A percentile compares a stretch with the other conserved stretches of the same genome.
These are phyloP conservation scores for Aspergillus ochraceus DNA, from an alignment of 2,329 filamentous ascomycete genomes.

Conservation along the genomic window DNA sequence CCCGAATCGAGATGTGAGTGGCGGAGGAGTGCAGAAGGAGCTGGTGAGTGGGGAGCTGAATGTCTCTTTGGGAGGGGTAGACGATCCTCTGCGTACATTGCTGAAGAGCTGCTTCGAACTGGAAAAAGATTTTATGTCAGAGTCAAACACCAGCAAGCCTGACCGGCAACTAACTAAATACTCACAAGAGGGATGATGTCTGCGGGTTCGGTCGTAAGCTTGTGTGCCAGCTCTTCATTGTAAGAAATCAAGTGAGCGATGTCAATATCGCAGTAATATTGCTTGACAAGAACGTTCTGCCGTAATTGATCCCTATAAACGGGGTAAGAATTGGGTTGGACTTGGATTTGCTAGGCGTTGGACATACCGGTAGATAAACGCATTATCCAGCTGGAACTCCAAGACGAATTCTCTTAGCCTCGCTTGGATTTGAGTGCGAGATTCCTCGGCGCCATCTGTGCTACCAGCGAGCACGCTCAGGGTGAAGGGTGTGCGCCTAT, in stretches of 20 bases:
- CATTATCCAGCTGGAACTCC: conserved; percentile 89
- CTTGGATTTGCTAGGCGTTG: not conserved
- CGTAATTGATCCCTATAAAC: conserved; percentile 79
- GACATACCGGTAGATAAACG: conserved; percentile 83
- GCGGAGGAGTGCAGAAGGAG: conserved; percentile 91
- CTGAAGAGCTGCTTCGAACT: conserved; percentile 91
- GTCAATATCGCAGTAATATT: conserved; percentile 95
- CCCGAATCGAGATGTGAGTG: conserved; percentile 87
- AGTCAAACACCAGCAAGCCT: not conserved
- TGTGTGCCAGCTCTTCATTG: conserved; percentile 91
- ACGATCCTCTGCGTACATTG: conserved; percentile 92
- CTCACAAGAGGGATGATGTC: conserved; percentile 88
- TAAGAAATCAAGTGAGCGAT: conserved; percentile 94
- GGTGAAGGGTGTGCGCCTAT: conserved; percentile 83
- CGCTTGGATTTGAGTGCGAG: conserved; percentile 69
- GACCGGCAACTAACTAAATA: not conserved
- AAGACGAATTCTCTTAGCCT: conserved; percentile 89
- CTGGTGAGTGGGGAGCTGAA: conserved; percentile 85
- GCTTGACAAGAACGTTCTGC: conserved; percentile 91
- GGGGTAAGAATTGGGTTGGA: conserved; percentile 8
- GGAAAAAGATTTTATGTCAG: not conserved
- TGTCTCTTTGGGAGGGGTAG: conserved; percentile 68
- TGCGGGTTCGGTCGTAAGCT: conserved; percentile 81
- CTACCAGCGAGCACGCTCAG: conserved; percentile 75
- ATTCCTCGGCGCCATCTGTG: conserved; percentile 66